Evolutionary conservation across 164 flowering plant genomes (phyloP).

Genomic region (Chimonanthus praecox): DNA sequence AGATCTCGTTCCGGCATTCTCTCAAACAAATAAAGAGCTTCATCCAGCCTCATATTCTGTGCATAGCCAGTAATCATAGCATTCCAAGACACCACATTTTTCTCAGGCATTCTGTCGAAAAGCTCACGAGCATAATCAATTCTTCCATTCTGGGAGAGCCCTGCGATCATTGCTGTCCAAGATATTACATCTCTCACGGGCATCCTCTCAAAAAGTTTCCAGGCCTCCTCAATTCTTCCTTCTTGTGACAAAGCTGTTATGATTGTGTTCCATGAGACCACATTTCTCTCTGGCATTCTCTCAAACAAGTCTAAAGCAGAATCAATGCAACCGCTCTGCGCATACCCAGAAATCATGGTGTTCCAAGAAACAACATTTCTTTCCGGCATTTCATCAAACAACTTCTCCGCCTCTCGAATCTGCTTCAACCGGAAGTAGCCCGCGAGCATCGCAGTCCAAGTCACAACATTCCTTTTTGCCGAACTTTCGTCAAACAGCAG

Average conservation of each 20-base stretch:
- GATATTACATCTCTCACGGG: constrained; percentile 9
- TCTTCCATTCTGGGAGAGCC: constrained; percentile 10
- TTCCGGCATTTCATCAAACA: constrained; percentile 13
- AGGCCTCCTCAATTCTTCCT: constrained; percentile 10
- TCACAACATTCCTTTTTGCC: constrained; percentile 10
- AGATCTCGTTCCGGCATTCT: constrained; percentile 11
- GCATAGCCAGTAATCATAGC: constrained; percentile 12
- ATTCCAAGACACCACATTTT: constrained; percentile 15
- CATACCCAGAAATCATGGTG: constrained; percentile 15
- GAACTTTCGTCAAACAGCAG: constrained; percentile 2
- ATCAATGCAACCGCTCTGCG: constrained; percentile 5
- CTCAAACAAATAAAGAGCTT: constrained; percentile 2
- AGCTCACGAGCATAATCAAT: constrained; percentile 8
- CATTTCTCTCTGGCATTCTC: constrained; percentile 8
- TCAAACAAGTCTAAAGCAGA: constrained; percentile 8
- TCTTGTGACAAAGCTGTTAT: constrained; percentile 9
- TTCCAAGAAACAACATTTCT: constrained; percentile 18
- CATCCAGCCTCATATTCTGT: constrained; percentile 9
- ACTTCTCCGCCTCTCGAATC: constrained; percentile 15
- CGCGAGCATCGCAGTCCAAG: constrained; percentile 17
- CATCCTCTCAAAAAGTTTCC: constrained; percentile 10
- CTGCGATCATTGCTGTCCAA: constrained; percentile 9
- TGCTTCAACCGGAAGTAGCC: constrained; percentile 9
- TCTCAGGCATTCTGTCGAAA: constrained; percentile 9
- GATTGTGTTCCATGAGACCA: constrained; percentile 16